Base-by-base conservation (phyloP, 2,329 filamentous ascomycete species). In the Grosmannia serpens region DNA sequence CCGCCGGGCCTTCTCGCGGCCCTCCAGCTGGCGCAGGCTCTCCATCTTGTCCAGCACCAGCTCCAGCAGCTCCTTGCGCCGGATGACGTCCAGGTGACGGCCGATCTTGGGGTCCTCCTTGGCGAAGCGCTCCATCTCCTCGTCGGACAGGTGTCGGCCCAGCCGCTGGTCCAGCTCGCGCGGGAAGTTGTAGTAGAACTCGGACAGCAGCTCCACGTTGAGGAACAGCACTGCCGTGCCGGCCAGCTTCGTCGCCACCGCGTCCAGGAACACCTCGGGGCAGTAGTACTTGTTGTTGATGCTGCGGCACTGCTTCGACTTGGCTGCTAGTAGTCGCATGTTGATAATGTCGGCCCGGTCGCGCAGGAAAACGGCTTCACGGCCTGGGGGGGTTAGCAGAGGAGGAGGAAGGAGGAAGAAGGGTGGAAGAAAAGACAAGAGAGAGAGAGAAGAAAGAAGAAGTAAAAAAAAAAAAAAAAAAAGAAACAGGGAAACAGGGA, bases 131-230 rank as follows among this genome's bases (percentile, higher is more conserved):
- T 99, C 92, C 6, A 97, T 82, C 67, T 97, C 86, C 7, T 85
- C 84, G 58, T 87, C 83, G 38, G 83, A 83, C 61, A 96, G 78
- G 65, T 90, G 86, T 29, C 90, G 84, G 52, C 92, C 90, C 13
- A 99, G 85, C 38, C 91, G 84, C 60, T 87, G 76, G 70, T 99
- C 94, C 15, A 99, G 81, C 69, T 96, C 91, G 46, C 94, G 83
- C 0, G 94, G 94, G 72, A 99, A 99, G 69, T 94, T 91, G 74
- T 96, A 96, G 75, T 96, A 96, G 70, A 97, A 99, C 68, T 99
- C 95, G 2, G 89, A 92, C 22, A 99, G 82, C 24, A 99, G 81
- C 74, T 99, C 95, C 13, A 97, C 94, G 67, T 99, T 96, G 33
- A 99, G 81, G 78, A 99, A 99, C 0, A 99, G 83, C 10, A 99